A percentile compares a stretch with the other conserved stretches of the same genome.
Evolutionary conservation across 1,139 yeast species (phyloP).

Genomic region (Sugiyamaella sp.): DNA sequence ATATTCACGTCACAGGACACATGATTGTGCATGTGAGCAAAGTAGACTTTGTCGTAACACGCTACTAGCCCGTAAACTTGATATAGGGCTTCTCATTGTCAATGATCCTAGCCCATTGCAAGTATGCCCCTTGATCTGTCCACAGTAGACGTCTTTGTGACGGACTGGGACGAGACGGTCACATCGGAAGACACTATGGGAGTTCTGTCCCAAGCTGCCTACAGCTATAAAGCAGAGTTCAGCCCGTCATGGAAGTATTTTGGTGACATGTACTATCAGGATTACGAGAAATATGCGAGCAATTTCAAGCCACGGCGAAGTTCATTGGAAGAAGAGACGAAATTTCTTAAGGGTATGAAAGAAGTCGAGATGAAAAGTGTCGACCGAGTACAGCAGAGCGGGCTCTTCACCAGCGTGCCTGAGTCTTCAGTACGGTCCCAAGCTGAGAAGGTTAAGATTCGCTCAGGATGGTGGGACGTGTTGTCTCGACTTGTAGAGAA

Average conservation of each 20-base stretch:
- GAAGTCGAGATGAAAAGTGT: conserved; percentile 57
- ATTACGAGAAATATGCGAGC: conserved; percentile 37
- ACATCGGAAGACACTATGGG: conserved; percentile 60
- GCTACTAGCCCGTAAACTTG: too few relatives aligned
- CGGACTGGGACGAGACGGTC: conserved; percentile 77
- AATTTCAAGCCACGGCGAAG: conserved; percentile 18
- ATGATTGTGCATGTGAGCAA: too few relatives aligned
- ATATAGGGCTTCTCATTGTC: too few relatives aligned
- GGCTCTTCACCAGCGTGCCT: conserved; percentile 52
- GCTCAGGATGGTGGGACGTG: conserved; percentile 51
- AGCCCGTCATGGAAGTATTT: conserved; percentile 52
- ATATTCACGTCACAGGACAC: too few relatives aligned
- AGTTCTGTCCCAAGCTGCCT: conserved; percentile 56
- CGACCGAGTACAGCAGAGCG: conserved; percentile 46
- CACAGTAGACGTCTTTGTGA: conserved; percentile 39
- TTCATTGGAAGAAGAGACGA: conserved; percentile 46
- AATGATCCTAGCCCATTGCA: background rate
- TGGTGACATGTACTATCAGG: conserved; percentile 49
- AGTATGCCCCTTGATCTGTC: conserved; percentile 17
- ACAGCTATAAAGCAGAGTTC: conserved; percentile 45
- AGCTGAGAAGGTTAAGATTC: conserved; percentile 47
- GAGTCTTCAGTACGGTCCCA: conserved; percentile 42
- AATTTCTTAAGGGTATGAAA: conserved; percentile 51
- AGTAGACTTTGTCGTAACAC: too few relatives aligned
- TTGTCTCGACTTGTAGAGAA: conserved; percentile 36